A percentile compares a stretch with the other conserved stretches of the same genome.
These are phyloP conservation scores for Globisporangium perplexum DNA, from an alignment of 352 stramenopile species.

Conservation along the genomic window DNA sequence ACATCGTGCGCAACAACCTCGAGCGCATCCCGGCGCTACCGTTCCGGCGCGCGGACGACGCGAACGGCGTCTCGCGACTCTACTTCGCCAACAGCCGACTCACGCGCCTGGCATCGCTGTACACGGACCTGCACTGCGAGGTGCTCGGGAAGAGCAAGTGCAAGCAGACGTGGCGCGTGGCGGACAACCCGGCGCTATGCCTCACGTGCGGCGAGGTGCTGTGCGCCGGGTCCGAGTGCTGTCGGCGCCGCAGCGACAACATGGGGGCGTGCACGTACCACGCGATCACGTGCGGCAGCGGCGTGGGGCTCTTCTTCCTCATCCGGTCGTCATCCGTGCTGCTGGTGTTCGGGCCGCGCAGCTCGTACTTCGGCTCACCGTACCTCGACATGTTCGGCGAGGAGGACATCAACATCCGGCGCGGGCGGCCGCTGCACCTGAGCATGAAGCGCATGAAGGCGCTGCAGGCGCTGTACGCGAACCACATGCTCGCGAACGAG, in stretches of 20 bases:
- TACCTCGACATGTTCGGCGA: conserved; percentile 88
- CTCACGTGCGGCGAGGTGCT: conserved; percentile 71
- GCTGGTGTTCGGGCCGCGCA: conserved; percentile 62
- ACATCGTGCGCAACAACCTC: conserved; percentile 43
- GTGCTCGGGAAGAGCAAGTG: conserved; percentile 68
- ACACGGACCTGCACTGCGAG: conserved; percentile 75
- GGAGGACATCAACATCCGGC: conserved; percentile 81
- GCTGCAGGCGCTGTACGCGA: conserved; percentile 65
- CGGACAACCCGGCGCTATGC: conserved; percentile 80
- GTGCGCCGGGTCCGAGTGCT: conserved; percentile 80
- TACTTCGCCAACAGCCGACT: conserved; percentile 66
- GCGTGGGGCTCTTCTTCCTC: conserved; percentile 78
- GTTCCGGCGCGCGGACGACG: conserved; percentile 38
- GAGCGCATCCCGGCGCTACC: conserved; percentile 46
- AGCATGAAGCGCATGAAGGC: conserved; percentile 70
- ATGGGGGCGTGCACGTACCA: conserved; percentile 77
- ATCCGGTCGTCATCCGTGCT: conserved; percentile 75
- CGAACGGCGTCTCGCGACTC: conserved; percentile 23
- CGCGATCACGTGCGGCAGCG: conserved; percentile 63
- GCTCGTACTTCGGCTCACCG: conserved; percentile 81
- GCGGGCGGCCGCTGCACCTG: conserved; percentile 68
- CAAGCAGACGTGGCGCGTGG: conserved; percentile 58
- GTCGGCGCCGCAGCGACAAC: conserved; percentile 49
- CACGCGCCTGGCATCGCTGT: conserved; percentile 53
- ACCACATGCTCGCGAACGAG: conserved; percentile 75